Evolutionary conservation across 2,329 filamentous ascomycete species (phyloP).

Genomic region (Alternaria angustiovoidea): DNA sequence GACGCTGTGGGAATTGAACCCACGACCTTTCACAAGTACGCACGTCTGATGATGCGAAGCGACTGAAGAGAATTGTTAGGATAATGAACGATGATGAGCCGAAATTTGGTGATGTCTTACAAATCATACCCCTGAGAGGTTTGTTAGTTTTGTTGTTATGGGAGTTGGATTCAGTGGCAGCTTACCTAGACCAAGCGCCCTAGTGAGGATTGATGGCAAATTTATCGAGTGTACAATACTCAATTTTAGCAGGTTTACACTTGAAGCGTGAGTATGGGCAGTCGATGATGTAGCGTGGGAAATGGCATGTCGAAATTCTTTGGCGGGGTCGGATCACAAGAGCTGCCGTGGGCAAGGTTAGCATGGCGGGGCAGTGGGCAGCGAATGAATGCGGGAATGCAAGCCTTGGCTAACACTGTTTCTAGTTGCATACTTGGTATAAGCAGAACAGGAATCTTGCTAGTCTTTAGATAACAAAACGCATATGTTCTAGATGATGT

Average conservation of each 20-base stretch:
- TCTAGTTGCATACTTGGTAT: not conserved
- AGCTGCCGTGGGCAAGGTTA: not conserved
- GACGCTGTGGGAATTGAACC: slow-evolving; percentile 38
- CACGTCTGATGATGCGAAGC: slow-evolving; percentile 25
- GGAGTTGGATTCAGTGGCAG: no score
- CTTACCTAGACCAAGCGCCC: slow-evolving; percentile 9
- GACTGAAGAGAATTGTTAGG: slow-evolving; percentile 2
- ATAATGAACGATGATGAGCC: not conserved
- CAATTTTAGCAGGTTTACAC: no score
- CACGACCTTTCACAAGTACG: slow-evolving; percentile 33
- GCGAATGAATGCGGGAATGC: not conserved
- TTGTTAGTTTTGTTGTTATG: no score
- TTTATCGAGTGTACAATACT: no score
- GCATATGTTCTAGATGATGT: no score
- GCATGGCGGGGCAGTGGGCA: not conserved
- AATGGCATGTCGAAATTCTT: not conserved
- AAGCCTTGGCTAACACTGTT: not conserved
- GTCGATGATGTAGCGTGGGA: no score
- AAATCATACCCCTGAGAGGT: slow-evolving; percentile 7
- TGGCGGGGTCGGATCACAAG: not conserved
- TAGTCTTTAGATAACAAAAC: no score
- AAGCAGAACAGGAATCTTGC: not conserved
- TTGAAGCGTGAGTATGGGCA: no score
- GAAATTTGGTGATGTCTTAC: not conserved
- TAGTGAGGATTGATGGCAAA: not conserved